These are phyloP conservation scores for Rugonectria rugulosa DNA, from an alignment of 2,329 filamentous ascomycete genomes.

Conservation along the genomic window DNA sequence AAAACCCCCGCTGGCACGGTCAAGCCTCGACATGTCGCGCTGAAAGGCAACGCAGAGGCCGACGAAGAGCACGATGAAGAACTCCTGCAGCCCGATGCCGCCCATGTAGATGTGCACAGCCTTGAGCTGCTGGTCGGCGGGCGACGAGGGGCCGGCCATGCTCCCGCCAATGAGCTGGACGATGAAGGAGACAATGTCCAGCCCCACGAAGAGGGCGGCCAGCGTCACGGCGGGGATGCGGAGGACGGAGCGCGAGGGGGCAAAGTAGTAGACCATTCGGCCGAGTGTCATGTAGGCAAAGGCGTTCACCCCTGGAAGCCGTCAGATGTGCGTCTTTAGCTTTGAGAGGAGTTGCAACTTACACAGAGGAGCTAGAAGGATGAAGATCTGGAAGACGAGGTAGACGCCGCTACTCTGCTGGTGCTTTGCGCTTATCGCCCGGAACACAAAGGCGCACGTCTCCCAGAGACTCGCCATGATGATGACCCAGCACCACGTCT, in stretches of 20 bases:
- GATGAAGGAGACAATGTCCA: constrained; percentile 49
- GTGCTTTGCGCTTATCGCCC: constrained; percentile 30
- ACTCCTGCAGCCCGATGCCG: constrained; percentile 59
- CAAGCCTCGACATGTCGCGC: constrained; percentile 6
- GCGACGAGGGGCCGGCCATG: constrained; percentile 36
- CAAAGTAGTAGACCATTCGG: constrained; percentile 54
- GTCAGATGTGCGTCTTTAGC: constrained; percentile 1
- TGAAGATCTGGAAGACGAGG: constrained; percentile 35
- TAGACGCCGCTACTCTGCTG: constrained; percentile 28
- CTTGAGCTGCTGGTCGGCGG: constrained; percentile 36
- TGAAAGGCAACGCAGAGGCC: constrained; percentile 41
- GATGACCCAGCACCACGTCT: constrained; percentile 47
- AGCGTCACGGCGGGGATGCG: constrained; percentile 46
- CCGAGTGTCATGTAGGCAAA: constrained; percentile 56
- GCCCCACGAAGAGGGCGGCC: constrained; percentile 48
- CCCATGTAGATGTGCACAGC: constrained; percentile 59
- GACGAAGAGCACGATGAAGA: constrained; percentile 58
- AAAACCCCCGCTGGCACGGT: not conserved
- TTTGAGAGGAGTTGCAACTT: not conserved
- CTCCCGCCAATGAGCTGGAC: constrained; percentile 46
- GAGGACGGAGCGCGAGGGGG: constrained; percentile 47
- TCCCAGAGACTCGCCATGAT: constrained; percentile 46
- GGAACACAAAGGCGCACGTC: constrained; percentile 31
- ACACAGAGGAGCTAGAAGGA: constrained; percentile 34
- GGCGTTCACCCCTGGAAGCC: constrained; percentile 52